Percentiles rank a stretch among this genome's conserved stretches.
phyloP scores from a whole-genome alignment of 2,329 filamentous ascomycete genomes.

The Beauveria rudraprayagi region DNA sequence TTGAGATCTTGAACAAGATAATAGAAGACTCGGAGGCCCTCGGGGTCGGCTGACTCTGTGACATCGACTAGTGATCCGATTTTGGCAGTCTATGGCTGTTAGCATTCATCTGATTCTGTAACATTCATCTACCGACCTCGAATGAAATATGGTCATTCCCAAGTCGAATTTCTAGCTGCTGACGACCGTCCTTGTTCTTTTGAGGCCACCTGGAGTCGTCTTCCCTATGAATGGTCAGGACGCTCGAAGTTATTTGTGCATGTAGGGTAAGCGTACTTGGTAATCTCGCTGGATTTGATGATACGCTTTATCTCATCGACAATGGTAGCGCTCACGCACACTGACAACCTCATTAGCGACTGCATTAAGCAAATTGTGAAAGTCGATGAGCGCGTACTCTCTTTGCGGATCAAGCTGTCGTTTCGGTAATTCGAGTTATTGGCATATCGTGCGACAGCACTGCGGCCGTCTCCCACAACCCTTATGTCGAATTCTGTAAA shows the following conservation, averaged over 20 bases:
- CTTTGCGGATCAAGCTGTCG: constrained; percentile 97
- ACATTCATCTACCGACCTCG: constrained; percentile 53
- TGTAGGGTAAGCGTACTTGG: constrained; percentile 58
- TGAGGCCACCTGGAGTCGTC: constrained; percentile 98
- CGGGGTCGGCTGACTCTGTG: constrained; percentile 89
- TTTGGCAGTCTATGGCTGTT: constrained; percentile 70
- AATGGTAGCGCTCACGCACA: constrained; percentile 89
- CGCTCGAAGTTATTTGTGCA: not conserved
- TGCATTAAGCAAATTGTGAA: not conserved
- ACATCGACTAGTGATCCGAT: constrained; percentile 96
- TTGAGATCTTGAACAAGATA: constrained; percentile 97
- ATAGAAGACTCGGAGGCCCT: constrained; percentile 95
- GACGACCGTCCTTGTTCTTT: constrained; percentile 97
- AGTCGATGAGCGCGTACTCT: constrained; percentile 59
- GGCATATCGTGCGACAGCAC: constrained; percentile 89
- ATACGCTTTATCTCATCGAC: constrained; percentile 95
- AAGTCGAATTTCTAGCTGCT: constrained; percentile 89
- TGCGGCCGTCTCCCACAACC: constrained; percentile 83
- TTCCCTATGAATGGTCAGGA: constrained; percentile 52
- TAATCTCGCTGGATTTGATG: constrained; percentile 93
- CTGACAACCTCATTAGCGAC: constrained; percentile 35
- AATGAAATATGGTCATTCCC: constrained; percentile 97
- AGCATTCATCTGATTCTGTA: not conserved
- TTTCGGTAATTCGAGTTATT: constrained; percentile 99
- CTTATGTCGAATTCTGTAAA: constrained; percentile 87